phyloP scores from a whole-genome alignment of 73 alveolate species.

The Tetrahymena elliotti region DNA sequence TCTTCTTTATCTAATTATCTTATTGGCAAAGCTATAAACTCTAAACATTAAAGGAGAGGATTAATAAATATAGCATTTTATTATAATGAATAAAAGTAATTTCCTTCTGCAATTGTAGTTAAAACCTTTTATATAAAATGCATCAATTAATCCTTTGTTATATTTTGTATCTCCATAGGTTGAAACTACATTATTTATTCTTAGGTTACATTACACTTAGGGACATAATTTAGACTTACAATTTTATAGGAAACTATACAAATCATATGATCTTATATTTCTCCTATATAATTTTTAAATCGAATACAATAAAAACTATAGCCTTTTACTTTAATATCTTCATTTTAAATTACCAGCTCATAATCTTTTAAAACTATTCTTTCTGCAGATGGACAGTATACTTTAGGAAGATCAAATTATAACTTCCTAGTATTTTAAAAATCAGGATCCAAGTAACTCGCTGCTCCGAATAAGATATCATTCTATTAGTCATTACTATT shows the following conservation, averaged over 20 bases:
- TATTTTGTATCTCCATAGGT: neutral
- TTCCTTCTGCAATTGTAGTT: neutral
- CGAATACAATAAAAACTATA: neutral
- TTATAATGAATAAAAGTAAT: neutral
- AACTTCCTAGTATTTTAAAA: neutral
- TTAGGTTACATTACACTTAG: neutral
- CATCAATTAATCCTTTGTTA: neutral
- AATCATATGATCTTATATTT: neutral
- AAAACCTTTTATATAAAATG: neutral
- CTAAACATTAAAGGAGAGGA: neutral
- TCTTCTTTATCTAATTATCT: neutral
- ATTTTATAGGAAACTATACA: neutral
- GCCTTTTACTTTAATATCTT: neutral
- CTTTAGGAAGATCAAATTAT: neutral
- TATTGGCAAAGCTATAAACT: neutral
- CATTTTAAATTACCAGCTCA: neutral
- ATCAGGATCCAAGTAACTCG: neutral
- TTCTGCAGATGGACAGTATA: neutral
- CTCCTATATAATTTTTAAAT: neutral
- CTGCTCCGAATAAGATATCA: neutral
- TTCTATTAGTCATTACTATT: neutral
- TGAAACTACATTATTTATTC: neutral
- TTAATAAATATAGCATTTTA: neutral
- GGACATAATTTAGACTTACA: neutral
- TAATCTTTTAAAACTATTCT: neutral